Evolutionary conservation across 164 flowering plant species (phyloP).

Genomic region (Stephania japonica): DNA sequence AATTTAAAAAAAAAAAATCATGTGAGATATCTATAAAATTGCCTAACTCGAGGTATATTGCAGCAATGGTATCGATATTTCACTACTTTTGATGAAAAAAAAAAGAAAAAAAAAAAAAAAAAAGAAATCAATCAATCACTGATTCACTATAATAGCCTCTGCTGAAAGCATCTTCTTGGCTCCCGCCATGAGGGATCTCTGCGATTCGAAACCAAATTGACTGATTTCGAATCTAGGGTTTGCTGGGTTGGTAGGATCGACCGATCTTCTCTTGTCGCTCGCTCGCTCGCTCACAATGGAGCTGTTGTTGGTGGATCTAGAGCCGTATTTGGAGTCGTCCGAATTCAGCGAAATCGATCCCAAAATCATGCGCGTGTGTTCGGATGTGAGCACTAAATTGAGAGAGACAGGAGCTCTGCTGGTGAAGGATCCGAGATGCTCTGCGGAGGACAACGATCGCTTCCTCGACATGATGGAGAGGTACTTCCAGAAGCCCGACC

Average conservation of each 20-base stretch:
- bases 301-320: slow-evolving; percentile 57
- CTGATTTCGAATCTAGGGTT: background rate
- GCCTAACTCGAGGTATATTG: too few relatives aligned
- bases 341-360: slow-evolving; percentile 12
- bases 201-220: background rate
- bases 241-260: background rate
- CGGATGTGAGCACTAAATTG: slow-evolving; percentile 63
- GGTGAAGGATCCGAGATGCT: slow-evolving; percentile 87
- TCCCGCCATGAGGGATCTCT: background rate
- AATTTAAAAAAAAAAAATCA: too few relatives aligned
- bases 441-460: slow-evolving; percentile 81
- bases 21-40: too few relatives aligned
- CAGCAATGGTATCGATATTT: too few relatives aligned
- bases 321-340: slow-evolving; percentile 36
- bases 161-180: background rate
- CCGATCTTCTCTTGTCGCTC: background rate
- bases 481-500: slow-evolving; percentile 56
- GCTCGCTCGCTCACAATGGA: slow-evolving; percentile 30
- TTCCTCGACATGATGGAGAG: slow-evolving; percentile 96
- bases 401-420: slow-evolving; percentile 86
- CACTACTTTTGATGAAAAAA: too few relatives aligned
- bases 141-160: too few relatives aligned
- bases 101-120: too few relatives aligned
- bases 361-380: slow-evolving; percentile 34
- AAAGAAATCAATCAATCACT: too few relatives aligned